These are phyloP conservation scores for Aspergillus sclerotialis DNA, from an alignment of 2,329 filamentous ascomycete species.

Conservation along the genomic window DNA sequence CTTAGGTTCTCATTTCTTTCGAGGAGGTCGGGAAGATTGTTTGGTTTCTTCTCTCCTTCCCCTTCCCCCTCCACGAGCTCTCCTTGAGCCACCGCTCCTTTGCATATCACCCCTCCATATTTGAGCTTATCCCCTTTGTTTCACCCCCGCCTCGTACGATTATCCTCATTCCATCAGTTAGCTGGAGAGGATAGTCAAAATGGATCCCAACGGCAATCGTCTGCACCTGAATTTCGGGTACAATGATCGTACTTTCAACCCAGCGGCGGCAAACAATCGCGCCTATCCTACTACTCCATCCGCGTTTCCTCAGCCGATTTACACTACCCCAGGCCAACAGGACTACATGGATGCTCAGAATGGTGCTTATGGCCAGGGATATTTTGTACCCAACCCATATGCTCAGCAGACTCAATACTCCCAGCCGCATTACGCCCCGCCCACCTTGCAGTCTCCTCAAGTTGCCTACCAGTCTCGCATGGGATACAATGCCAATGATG, in stretches of 20 bases:
- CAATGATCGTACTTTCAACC: constrained; percentile 58
- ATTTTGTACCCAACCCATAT: constrained; percentile 59
- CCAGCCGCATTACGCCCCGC: constrained; percentile 46
- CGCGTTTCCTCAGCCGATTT: constrained; percentile 89
- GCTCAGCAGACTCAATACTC: constrained; percentile 44
- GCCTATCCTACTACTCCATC: constrained; percentile 84
- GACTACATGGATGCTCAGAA: constrained; percentile 52
- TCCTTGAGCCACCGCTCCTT: constrained; percentile 26
- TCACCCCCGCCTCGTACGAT: constrained; percentile 3
- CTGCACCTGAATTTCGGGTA: constrained; percentile 44
- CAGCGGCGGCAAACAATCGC: constrained; percentile 52
- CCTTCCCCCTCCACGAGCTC: constrained; percentile 8
- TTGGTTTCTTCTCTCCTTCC: not conserved
- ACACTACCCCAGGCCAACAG: constrained; percentile 53
- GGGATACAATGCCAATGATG: constrained; percentile 61
- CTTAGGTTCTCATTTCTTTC: constrained; percentile 7
- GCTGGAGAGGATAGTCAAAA: constrained; percentile 45
- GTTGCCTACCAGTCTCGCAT: constrained; percentile 46
- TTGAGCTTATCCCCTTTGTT: constrained; percentile 14
- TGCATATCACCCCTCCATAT: too few species aligned
- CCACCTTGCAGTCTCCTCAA: constrained; percentile 50
- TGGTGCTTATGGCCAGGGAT: constrained; percentile 40
- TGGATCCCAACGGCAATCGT: constrained; percentile 49
- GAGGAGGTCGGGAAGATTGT: not conserved
- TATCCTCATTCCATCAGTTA: constrained; percentile 10